Evolutionary conservation across 441 rosid genomes (phyloP), one percentile per base, ranked within the genome.

Genomic region (California macrophylla): DNA sequence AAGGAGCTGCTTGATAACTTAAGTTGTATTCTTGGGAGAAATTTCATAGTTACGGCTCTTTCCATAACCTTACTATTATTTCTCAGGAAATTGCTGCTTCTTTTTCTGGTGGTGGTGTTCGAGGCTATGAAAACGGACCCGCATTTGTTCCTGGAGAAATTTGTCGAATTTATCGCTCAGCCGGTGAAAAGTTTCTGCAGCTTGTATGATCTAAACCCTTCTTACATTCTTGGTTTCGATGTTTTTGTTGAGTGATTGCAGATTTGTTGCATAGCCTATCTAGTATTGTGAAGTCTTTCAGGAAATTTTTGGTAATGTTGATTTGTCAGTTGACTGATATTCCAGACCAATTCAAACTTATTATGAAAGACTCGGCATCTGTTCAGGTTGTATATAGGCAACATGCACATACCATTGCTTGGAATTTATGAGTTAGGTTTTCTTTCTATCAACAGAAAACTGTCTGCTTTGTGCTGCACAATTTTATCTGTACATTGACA

Each of bases 71-170:
- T 24, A 38, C 52, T 40, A 40, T 40, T 42, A 66, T 60, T 69
- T 78, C 47, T 56, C 88, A 94, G 99, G 99, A 89, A 82, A 84
- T 94, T 68, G 87, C 88, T 72, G 79, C 86, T 78, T 89, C 91
- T 75, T 90, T 94, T 80, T 87, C 94, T 78, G 89, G 89, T 65
- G 90, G 90, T 60, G 87, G 87, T 71, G 80, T 76, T 66, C 86
- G 79, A 75, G 81, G 85, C 72, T 77, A 72, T 75, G 93, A 83
- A 75, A 83, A 84, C 69, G 92, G 93, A 36, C 90, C 94, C 72
- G 92, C 91, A 66, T 86, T 89, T 80, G 88, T 87, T 77, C 98
- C 98, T 28, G 96, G 90, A 75, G 98, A 90, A 82, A 85, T 92
- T 71, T 85, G 93, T 78, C 87, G 87, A 74, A 75, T 86, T 66